phyloP scores from a whole-genome alignment of 768 basidiomycete genomes.

The Tricholoma sp. region DNA sequence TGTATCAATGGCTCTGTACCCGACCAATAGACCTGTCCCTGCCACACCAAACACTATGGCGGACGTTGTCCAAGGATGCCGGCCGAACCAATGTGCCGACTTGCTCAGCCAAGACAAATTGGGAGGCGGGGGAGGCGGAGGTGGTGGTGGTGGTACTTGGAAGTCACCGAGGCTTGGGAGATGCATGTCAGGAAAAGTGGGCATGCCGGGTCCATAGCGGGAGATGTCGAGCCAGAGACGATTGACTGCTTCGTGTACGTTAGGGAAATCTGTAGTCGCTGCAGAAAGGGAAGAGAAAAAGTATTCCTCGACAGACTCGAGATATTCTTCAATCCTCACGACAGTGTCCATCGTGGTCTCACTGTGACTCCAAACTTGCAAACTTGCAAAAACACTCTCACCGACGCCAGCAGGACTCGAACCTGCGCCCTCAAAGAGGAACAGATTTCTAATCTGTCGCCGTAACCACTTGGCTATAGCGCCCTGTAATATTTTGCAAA shows the following conservation, averaged over 20 bases:
- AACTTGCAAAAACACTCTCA: neutral
- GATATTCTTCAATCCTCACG: conserved; percentile 68
- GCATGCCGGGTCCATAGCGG: conserved; percentile 72
- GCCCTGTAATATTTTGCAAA: conserved; percentile 28
- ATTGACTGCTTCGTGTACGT: conserved; percentile 58
- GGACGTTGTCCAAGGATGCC: conserved; percentile 58
- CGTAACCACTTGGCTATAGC: conserved; percentile 79
- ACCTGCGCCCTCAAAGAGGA: conserved; percentile 68
- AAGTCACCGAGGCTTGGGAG: conserved; percentile 67
- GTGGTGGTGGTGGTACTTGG: conserved; percentile 57
- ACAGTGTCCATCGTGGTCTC: conserved; percentile 30
- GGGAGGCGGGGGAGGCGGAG: conserved; percentile 55
- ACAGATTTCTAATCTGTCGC: conserved; percentile 76
- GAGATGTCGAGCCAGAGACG: conserved; percentile 76
- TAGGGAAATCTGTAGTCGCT: conserved; percentile 56
- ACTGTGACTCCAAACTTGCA: too few relatives aligned
- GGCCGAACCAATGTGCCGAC: conserved; percentile 46
- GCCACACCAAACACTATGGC: conserved; percentile 51
- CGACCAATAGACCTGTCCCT: conserved; percentile 56
- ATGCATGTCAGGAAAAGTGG: conserved; percentile 43
- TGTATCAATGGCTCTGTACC: conserved; percentile 40
- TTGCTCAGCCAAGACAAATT: conserved; percentile 41
- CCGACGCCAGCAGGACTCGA: conserved; percentile 64
- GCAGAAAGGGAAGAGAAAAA: conserved; percentile 51
- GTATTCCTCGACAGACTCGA: conserved; percentile 59